Percentiles rank a stretch among this genome's conserved stretches.
These are phyloP conservation scores for Skeletonema grethae DNA, from an alignment of 108 stramenopile species.

Conservation along the genomic window DNA sequence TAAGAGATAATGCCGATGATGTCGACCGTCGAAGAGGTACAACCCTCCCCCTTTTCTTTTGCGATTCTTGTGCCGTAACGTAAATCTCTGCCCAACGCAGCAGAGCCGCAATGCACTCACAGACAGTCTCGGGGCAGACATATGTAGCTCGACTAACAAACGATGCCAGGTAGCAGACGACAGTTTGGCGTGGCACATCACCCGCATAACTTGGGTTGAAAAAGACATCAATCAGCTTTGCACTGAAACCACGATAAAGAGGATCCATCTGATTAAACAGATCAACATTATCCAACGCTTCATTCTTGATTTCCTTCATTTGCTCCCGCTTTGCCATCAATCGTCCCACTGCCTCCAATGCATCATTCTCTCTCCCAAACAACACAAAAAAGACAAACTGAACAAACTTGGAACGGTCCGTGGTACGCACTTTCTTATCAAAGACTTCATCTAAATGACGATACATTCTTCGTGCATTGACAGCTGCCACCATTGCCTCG, in stretches of 20 bases:
- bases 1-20: slow-evolving; percentile 35
- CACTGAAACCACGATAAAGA: slow-evolving; percentile 77
- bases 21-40: not conserved
- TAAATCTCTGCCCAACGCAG: slow-evolving; percentile 89
- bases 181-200: slow-evolving; percentile 72
- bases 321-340: slow-evolving; percentile 39
- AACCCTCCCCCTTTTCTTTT: not conserved
- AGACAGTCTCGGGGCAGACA: slow-evolving; percentile 78
- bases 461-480: slow-evolving; percentile 45
- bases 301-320: slow-evolving; percentile 24
- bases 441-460: slow-evolving; percentile 57
- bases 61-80: slow-evolving; percentile 51
- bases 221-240: slow-evolving; percentile 72
- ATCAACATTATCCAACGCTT: slow-evolving; percentile 1
- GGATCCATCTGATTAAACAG: slow-evolving; percentile 35
- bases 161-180: slow-evolving; percentile 94
- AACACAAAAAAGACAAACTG: slow-evolving; percentile 91
- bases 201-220: slow-evolving; percentile 74
- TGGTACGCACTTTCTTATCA: slow-evolving; percentile 82
- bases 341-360: slow-evolving; percentile 34
- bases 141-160: slow-evolving; percentile 90
- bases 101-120: slow-evolving; percentile 76
- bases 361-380: slow-evolving; percentile 76
- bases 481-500: slow-evolving; percentile 38
- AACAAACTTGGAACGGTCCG: slow-evolving; percentile 96